Evolutionary conservation across 2,329 filamentous ascomycete genomes (phyloP).

Genomic region (Alternaria consortialis): DNA sequence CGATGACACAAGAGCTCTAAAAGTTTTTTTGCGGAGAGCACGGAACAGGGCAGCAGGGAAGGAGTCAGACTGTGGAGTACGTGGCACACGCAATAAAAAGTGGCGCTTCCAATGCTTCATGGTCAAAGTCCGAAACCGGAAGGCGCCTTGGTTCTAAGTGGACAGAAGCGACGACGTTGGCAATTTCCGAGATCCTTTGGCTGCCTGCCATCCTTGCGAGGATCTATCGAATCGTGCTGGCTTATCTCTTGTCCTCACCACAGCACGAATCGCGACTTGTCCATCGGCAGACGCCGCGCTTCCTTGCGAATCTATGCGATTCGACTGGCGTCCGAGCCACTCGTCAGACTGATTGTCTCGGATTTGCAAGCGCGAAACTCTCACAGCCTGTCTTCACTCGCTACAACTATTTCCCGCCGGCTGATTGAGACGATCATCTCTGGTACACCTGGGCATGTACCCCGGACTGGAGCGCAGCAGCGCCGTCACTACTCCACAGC

Average conservation of each 20-base stretch:
- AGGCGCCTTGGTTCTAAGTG: slow-evolving; percentile 11
- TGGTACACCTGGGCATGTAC: slow-evolving; percentile 29
- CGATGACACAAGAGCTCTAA: slow-evolving; percentile 14
- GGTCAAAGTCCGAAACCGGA: slow-evolving; percentile 22
- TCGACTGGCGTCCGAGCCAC: slow-evolving; percentile 2
- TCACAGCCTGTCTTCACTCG: slow-evolving; percentile 8
- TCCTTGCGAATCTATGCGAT: slow-evolving; percentile 8
- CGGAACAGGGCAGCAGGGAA: slow-evolving; percentile 7
- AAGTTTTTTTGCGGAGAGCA: slow-evolving; percentile 15
- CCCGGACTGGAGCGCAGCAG: slow-evolving; percentile 35
- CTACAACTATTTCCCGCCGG: slow-evolving; percentile 9
- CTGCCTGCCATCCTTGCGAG: slow-evolving; percentile 17
- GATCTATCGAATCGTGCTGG: slow-evolving; percentile 23
- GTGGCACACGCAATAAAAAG: slow-evolving; percentile 12
- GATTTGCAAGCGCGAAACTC: slow-evolving; percentile 9
- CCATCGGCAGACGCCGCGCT: slow-evolving; percentile 13
- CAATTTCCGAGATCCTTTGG: slow-evolving; percentile 19
- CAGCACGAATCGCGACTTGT: slow-evolving; percentile 14
- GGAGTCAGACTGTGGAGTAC: slow-evolving; percentile 18
- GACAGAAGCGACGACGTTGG: slow-evolving; percentile 2
- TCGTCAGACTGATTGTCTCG: slow-evolving; percentile 4
- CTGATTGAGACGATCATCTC: slow-evolving; percentile 12
- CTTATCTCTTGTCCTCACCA: slow-evolving; percentile 19
- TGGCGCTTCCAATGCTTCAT: slow-evolving; percentile 11
- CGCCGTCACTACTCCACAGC: slow-evolving; percentile 25